Evolutionary conservation across 768 basidiomycete genomes (phyloP).

Genomic region (Hypsizygus marmoreus): DNA sequence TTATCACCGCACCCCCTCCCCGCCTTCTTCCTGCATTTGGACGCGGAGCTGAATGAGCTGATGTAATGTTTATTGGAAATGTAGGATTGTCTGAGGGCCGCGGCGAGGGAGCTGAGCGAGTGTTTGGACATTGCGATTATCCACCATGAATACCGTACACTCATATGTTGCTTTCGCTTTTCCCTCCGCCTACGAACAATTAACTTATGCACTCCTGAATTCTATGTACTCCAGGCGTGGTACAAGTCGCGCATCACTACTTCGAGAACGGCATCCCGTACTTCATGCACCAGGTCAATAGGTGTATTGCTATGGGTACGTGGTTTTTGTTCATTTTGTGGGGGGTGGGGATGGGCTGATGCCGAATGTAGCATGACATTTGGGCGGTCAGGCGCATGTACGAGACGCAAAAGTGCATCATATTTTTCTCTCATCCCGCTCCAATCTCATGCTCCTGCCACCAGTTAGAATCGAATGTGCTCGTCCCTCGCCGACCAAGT

Average conservation of each 20-base stretch:
- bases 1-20: not conserved
- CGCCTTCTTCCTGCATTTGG: no score
- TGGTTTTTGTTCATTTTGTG: no score
- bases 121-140: slow-evolving; percentile 81
- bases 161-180: slow-evolving; percentile 13
- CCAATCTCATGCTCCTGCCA: no score
- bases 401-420: no score
- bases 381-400: no score
- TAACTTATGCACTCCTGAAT: no score
- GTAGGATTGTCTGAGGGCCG: slow-evolving; percentile 80
- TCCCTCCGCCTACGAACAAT: no score
- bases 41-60: no score
- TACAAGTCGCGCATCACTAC: slow-evolving; percentile 85
- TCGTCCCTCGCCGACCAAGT: slow-evolving; percentile 79
- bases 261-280: slow-evolving; percentile 89
- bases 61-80: not conserved
- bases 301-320: slow-evolving; percentile 71
- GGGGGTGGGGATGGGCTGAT: no score
- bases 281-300: slow-evolving; percentile 81
- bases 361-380: no score
- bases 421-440: no score
- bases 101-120: slow-evolving; percentile 77
- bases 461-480: slow-evolving; percentile 87
- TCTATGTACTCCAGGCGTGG: slow-evolving; percentile 50
- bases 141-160: slow-evolving; percentile 74